These are phyloP conservation scores for Hydnomerulius pinastri DNA, from an alignment of 768 basidiomycete species.

Conservation along the genomic window DNA sequence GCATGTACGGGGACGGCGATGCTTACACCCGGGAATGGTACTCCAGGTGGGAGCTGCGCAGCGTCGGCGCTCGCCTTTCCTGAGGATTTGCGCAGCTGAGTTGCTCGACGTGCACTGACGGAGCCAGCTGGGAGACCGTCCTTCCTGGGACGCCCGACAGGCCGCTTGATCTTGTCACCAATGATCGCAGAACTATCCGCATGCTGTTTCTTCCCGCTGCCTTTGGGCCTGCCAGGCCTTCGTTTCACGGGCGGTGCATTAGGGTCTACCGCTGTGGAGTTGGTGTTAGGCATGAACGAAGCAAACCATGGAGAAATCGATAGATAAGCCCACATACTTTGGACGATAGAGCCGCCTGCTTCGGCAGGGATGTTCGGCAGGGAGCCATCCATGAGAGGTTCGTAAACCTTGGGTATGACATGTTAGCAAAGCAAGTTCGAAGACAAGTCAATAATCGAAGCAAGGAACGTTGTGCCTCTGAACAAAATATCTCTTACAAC, in stretches of 20 bases:
- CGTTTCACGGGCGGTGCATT: slow-evolving; percentile 52
- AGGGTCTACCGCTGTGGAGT: slow-evolving; percentile 25
- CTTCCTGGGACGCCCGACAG: slow-evolving; percentile 79
- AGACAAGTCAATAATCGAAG: slow-evolving; percentile 18
- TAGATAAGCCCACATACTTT: slow-evolving; percentile 17
- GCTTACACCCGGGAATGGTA: slow-evolving; percentile 35
- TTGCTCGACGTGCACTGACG: slow-evolving; percentile 46
- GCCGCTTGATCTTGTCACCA: slow-evolving; percentile 66
- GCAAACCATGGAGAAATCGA: not conserved
- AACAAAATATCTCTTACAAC: slow-evolving; percentile 30
- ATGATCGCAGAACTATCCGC: slow-evolving; percentile 38
- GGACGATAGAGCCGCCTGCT: slow-evolving; percentile 28
- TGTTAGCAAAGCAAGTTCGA: slow-evolving; percentile 23
- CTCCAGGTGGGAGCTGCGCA: slow-evolving; percentile 24
- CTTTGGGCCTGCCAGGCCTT: slow-evolving; percentile 75
- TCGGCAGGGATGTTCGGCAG: slow-evolving; percentile 29
- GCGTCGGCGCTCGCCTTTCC: slow-evolving; percentile 24
- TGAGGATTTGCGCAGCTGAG: slow-evolving; percentile 43
- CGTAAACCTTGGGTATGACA: slow-evolving; percentile 23
- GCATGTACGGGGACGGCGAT: not conserved
- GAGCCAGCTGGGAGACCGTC: slow-evolving; percentile 82
- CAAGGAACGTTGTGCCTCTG: slow-evolving; percentile 15
- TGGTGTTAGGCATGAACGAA: slow-evolving; percentile 8
- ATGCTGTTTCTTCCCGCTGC: slow-evolving; percentile 70
- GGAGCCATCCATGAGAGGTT: slow-evolving; percentile 24